phyloP scores from a whole-genome alignment of 352 stramenopile species.

The Globisporangium sylvaticum region DNA sequence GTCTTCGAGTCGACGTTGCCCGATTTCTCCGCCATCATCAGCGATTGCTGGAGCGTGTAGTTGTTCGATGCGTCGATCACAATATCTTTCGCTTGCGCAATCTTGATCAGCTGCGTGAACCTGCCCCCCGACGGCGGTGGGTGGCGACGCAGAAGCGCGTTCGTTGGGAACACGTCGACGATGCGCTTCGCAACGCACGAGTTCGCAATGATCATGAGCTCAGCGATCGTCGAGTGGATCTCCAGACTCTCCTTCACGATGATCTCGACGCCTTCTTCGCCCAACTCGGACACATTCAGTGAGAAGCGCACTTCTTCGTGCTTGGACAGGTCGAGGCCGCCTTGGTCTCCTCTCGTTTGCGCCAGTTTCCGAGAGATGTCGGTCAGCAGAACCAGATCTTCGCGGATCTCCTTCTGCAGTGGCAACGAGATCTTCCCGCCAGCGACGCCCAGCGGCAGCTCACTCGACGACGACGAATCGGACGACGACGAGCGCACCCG shows the following conservation, averaged over 20 bases:
- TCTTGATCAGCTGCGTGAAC: slow-evolving; percentile 70
- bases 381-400: slow-evolving; percentile 59
- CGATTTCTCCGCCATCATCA: slow-evolving; percentile 49
- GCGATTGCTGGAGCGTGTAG: slow-evolving; percentile 77
- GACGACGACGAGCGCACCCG: slow-evolving; percentile 6
- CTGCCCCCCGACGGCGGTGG: slow-evolving; percentile 66
- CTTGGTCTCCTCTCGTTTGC: slow-evolving; percentile 54
- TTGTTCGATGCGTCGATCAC: slow-evolving; percentile 78
- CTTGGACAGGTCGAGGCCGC: slow-evolving; percentile 75
- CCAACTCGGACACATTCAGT: slow-evolving; percentile 64
- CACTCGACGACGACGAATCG: not conserved
- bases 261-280: slow-evolving; percentile 78
- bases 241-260: slow-evolving; percentile 89
- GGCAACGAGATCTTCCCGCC: slow-evolving; percentile 55
- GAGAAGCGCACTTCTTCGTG: slow-evolving; percentile 86
- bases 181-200: slow-evolving; percentile 85
- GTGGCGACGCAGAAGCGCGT: slow-evolving; percentile 87
- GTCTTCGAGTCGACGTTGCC: slow-evolving; percentile 72
- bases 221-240: slow-evolving; percentile 92
- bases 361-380: slow-evolving; percentile 61
- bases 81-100: slow-evolving; percentile 66
- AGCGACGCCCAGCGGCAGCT: slow-evolving; percentile 40
- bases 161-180: slow-evolving; percentile 69
- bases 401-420: slow-evolving; percentile 47
- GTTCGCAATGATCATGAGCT: slow-evolving; percentile 94